These are phyloP conservation scores for Clitocybe nebularis DNA, from an alignment of 1,284 basidiomycete species.

Conservation along the genomic window DNA sequence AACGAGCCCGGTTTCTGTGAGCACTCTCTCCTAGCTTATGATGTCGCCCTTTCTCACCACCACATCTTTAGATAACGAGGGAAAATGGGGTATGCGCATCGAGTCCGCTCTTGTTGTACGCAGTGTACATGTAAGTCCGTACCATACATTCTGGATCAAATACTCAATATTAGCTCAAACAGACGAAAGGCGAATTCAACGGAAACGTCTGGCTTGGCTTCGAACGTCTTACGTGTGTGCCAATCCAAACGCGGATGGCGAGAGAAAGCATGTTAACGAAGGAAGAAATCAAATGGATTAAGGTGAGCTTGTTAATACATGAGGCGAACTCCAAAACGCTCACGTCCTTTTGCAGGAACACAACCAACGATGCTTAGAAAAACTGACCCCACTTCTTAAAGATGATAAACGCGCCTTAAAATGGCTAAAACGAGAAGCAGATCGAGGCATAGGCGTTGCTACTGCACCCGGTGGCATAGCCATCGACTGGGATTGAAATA, in stretches of 20 bases:
- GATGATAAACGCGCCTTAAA: constrained; percentile 78
- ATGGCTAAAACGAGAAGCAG: constrained; percentile 77
- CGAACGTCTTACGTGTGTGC: constrained; percentile 87
- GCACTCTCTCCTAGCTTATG: constrained; percentile 24
- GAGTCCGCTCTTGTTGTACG: constrained; percentile 80
- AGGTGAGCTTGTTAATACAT: constrained; percentile 37
- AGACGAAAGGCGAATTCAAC: constrained; percentile 73
- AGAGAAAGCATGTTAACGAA: constrained; percentile 80
- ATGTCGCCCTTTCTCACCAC: constrained; percentile 13
- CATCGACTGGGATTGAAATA: constrained; percentile 68
- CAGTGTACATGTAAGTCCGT: constrained; percentile 51
- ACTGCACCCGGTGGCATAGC: constrained; percentile 60
- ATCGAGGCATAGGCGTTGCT: constrained; percentile 66
- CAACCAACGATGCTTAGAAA: constrained; percentile 74
- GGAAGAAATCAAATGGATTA: constrained; percentile 88
- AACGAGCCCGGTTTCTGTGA: constrained; percentile 85
- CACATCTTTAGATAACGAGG: constrained; percentile 61
- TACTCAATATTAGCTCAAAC: constrained; percentile 4
- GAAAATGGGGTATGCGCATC: constrained; percentile 86
- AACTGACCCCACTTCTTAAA: constrained; percentile 69
- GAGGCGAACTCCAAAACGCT: background rate
- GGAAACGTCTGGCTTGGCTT: constrained; percentile 81
- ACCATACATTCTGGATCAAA: background rate
- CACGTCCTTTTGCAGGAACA: constrained; percentile 55
- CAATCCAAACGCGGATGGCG: constrained; percentile 91